Evolutionary conservation across 2,329 filamentous ascomycete genomes (phyloP).

Genomic region (Capronia coronata): DNA sequence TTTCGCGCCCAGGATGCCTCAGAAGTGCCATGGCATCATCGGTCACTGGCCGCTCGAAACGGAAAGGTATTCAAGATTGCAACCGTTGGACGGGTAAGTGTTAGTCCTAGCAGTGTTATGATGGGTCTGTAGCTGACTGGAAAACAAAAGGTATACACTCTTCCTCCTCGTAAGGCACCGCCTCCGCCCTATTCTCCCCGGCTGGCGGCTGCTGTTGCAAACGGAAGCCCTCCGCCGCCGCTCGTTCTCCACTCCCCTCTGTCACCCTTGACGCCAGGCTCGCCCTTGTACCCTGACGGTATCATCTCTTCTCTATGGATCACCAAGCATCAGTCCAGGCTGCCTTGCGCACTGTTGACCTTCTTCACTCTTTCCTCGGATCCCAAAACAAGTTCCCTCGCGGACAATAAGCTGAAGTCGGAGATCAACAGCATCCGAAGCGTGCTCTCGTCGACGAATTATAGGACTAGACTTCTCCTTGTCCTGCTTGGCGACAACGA

Average conservation of each 20-base stretch:
- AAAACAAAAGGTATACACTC: constrained; percentile 49
- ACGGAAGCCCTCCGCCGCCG: constrained; percentile 42
- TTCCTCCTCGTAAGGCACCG: constrained; percentile 58
- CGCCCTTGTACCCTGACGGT: constrained; percentile 81
- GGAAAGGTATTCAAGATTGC: constrained; percentile 59
- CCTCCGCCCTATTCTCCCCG: constrained; percentile 49
- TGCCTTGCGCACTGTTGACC: constrained; percentile 73
- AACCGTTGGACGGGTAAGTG: constrained; percentile 72
- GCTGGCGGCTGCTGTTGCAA: constrained; percentile 42
- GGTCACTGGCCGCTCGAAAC: constrained; percentile 47
- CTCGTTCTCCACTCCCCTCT: constrained; percentile 78
- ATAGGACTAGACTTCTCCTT: constrained; percentile 70
- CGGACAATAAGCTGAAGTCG: constrained; percentile 79
- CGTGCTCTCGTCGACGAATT: constrained; percentile 53
- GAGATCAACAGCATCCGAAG: constrained; percentile 75
- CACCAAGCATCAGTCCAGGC: constrained; percentile 75
- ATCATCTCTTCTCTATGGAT: constrained; percentile 77
- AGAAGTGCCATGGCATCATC: constrained; percentile 59
- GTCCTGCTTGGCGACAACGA: constrained; percentile 70
- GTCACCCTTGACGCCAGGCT: constrained; percentile 79
- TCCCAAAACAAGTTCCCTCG: constrained; percentile 64
- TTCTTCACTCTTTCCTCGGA: constrained; percentile 75
- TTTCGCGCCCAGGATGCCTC: constrained; percentile 61
- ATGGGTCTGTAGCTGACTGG: too few relatives aligned
- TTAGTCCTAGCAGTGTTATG: too few relatives aligned